Evolutionary conservation across 257 asterid genomes (phyloP).

Genomic region (Solanum rostratum): DNA sequence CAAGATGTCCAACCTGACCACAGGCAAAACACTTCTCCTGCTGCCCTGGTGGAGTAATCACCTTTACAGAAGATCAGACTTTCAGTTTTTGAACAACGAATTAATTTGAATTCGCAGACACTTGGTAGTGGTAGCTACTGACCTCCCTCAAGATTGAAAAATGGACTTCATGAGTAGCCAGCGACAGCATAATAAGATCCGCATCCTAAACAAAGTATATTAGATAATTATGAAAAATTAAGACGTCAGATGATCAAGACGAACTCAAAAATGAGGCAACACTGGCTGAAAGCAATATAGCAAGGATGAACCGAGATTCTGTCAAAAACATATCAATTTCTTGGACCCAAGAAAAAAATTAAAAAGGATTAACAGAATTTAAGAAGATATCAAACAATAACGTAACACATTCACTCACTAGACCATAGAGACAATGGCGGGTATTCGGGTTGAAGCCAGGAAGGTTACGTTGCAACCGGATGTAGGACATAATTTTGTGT

Average conservation of each 20-base stretch:
- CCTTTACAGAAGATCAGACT: slow-evolving; percentile 28
- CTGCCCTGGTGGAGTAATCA: slow-evolving; percentile 63
- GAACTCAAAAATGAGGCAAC: slow-evolving; percentile 1
- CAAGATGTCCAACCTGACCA: slow-evolving; percentile 88
- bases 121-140: slow-evolving; percentile 12
- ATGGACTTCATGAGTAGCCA: slow-evolving; percentile 95
- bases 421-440: slow-evolving; percentile 85
- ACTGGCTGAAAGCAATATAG: neutral
- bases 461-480: slow-evolving; percentile 83
- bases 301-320: slow-evolving; percentile 6
- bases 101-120: neutral
- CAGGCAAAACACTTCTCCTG: slow-evolving; percentile 88
- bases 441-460: slow-evolving; percentile 94
- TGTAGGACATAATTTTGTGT: slow-evolving; percentile 93
- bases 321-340: neutral
- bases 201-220: slow-evolving; percentile 54
- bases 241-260: neutral
- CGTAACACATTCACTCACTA: slow-evolving; percentile 44
- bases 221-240: neutral
- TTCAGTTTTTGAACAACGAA: neutral
- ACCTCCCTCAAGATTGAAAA: slow-evolving; percentile 97
- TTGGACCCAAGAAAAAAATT: neutral
- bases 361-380: neutral
- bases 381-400: neutral
- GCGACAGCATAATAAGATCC: slow-evolving; percentile 87